Conservation (phyloP, 2,329 filamentous ascomycete species). For the Monilinia aucupariae region DNA sequence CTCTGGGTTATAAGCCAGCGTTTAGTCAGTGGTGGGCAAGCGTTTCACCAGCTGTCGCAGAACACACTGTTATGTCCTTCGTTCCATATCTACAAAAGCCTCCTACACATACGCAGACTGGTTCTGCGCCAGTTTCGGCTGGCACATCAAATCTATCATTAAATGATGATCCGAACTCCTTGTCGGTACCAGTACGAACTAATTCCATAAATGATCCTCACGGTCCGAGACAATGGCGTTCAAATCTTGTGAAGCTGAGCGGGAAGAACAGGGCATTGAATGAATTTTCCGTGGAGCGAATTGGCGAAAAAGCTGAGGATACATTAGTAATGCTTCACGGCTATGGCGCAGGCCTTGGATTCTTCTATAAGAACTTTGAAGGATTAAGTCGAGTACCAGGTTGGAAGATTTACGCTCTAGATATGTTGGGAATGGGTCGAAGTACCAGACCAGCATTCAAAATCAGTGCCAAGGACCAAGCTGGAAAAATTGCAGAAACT, state of each 20-base stretch:
- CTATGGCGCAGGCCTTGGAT: slow-evolving; percentile 91
- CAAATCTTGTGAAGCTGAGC: slow-evolving; percentile 74
- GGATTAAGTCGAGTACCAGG: slow-evolving; percentile 70
- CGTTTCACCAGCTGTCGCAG: slow-evolving; percentile 74
- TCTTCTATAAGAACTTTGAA: slow-evolving; percentile 99
- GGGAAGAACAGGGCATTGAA: slow-evolving; percentile 86
- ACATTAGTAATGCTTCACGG: slow-evolving; percentile 94
- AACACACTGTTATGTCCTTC: slow-evolving; percentile 80
- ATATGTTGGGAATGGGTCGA: slow-evolving; percentile 91
- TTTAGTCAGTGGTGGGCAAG: slow-evolving; percentile 92
- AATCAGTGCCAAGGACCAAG: slow-evolving; percentile 73
- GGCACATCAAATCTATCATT: slow-evolving; percentile 39
- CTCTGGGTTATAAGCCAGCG: slow-evolving; percentile 85
- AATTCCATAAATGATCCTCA: slow-evolving; percentile 63
- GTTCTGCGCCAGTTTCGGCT: slow-evolving; percentile 44
- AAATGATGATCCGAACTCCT: slow-evolving; percentile 35
- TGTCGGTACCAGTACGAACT: slow-evolving; percentile 41
- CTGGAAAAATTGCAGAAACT: slow-evolving; percentile 78
- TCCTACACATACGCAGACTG: slow-evolving; percentile 51
- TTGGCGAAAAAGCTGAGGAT: slow-evolving; percentile 73
- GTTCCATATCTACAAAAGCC: slow-evolving; percentile 76
- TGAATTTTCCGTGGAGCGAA: slow-evolving; percentile 83
- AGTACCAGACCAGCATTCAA: slow-evolving; percentile 78
- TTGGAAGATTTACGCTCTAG: slow-evolving; percentile 89
- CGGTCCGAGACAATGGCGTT: slow-evolving; percentile 80